phyloP scores from a whole-genome alignment of 2,329 filamentous ascomycete species.

The Thyridium curvatum region DNA sequence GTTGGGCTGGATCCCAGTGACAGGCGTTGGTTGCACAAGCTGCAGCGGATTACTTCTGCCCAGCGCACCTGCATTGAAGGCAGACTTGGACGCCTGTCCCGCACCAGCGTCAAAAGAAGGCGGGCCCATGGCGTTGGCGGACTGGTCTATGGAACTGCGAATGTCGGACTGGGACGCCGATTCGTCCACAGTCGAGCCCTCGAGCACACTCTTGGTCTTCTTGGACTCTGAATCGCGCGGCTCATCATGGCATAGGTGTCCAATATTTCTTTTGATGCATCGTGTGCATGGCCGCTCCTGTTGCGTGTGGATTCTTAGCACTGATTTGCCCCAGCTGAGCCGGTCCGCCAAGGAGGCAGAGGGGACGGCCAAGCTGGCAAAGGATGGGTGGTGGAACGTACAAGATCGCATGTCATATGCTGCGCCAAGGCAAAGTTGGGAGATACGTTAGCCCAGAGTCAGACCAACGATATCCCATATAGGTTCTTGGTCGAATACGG shows the following conservation, averaged over 20 bases:
- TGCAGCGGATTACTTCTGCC: constrained; percentile 51
- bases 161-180: constrained; percentile 48
- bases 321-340: constrained; percentile 17
- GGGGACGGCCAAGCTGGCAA: constrained; percentile 13
- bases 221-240: constrained; percentile 79
- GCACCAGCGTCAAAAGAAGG: constrained; percentile 33
- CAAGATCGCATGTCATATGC: constrained; percentile 92
- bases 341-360: constrained; percentile 13
- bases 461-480: constrained; percentile 8
- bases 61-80: constrained; percentile 36
- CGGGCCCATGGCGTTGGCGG: constrained; percentile 48
- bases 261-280: constrained; percentile 98
- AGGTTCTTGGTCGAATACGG: background rate
- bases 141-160: constrained; percentile 49
- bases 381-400: constrained; percentile 48
- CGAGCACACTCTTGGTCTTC: constrained; percentile 65
- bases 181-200: constrained; percentile 53
- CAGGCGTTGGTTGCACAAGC: constrained; percentile 65
- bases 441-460: constrained; percentile 25
- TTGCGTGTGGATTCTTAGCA: constrained; percentile 17
- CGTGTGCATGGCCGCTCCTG: constrained; percentile 93
- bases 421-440: constrained; percentile 37
- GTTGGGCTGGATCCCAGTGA: constrained; percentile 60
- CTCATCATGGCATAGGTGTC: constrained; percentile 96
- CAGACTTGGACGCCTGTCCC: constrained; percentile 33